Conservation (phyloP, 2,329 filamentous ascomycete species). For the Massarina eburnea region DNA sequence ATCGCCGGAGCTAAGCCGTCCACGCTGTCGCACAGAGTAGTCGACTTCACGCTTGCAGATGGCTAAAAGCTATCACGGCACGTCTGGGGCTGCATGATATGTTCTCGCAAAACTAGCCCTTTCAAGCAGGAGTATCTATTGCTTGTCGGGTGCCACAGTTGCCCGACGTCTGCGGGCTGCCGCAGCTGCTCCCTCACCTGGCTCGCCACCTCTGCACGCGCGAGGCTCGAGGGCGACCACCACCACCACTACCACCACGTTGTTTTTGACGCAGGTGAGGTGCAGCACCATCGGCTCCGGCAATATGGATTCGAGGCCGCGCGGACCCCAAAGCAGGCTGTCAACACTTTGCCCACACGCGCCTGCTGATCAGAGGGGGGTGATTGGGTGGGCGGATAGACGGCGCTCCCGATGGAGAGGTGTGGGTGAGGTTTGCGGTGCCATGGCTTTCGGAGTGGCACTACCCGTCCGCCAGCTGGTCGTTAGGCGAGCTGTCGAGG, state of each 20-base stretch:
- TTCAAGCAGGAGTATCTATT: slow-evolving; percentile 4
- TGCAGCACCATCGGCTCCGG: slow-evolving; percentile 15
- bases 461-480: neutral
- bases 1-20: slow-evolving; percentile 12
- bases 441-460: too few relatives aligned
- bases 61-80: neutral
- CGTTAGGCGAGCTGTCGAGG: too few relatives aligned
- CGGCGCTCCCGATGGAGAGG: too few relatives aligned
- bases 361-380: slow-evolving; percentile 2
- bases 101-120: neutral
- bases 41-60: neutral
- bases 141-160: neutral
- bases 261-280: slow-evolving; percentile 18
- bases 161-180: slow-evolving; percentile 8
- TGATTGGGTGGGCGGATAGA: neutral
- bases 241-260: slow-evolving; percentile 15
- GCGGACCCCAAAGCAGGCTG: neutral
- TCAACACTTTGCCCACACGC: slow-evolving; percentile 12
- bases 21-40: neutral
- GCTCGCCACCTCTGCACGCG: neutral
- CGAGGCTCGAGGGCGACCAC: neutral
- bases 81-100: too few relatives aligned
- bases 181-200: neutral
- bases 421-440: neutral
- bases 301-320: slow-evolving; percentile 19